These are phyloP conservation scores for Rhodotorula graminis DNA, from an alignment of 768 basidiomycete species.

Conservation along the genomic window DNA sequence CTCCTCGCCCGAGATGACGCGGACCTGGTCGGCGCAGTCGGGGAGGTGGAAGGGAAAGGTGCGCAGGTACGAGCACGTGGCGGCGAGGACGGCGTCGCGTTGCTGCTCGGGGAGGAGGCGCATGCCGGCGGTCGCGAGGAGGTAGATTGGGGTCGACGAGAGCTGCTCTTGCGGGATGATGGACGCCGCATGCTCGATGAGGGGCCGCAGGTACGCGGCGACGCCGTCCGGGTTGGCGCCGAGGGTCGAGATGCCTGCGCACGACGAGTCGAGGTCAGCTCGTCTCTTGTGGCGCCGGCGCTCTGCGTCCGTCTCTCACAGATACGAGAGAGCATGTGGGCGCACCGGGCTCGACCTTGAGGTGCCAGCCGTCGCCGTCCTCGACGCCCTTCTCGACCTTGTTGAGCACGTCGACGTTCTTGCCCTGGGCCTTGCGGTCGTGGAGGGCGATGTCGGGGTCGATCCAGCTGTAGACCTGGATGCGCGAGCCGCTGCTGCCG, in stretches of 20 bases:
- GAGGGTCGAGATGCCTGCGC: constrained; percentile 89
- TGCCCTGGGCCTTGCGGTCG: constrained; percentile 52
- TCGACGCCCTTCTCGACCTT: constrained; percentile 87
- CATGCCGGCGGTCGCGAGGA: constrained; percentile 97
- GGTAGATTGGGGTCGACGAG: constrained; percentile 77
- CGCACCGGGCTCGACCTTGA: constrained; percentile 71
- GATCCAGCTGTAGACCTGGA: constrained; percentile 96
- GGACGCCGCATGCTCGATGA: constrained; percentile 73
- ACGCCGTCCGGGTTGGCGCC: constrained; percentile 65
- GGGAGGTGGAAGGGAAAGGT: constrained; percentile 72
- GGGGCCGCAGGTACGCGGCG: constrained; percentile 69
- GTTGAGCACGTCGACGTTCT: constrained; percentile 60
- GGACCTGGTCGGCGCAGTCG: constrained; percentile 78
- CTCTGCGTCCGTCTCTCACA: too few species aligned
- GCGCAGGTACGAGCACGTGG: constrained; percentile 71
- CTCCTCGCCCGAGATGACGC: constrained; percentile 95
- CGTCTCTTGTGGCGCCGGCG: too few species aligned
- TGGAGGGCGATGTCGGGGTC: constrained; percentile 65
- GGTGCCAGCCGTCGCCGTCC: constrained; percentile 75
- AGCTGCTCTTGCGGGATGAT: constrained; percentile 84
- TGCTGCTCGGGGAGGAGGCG: constrained; percentile 67
- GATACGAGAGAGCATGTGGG: not conserved
- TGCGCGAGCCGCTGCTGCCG: constrained; percentile 90
- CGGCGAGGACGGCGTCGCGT: constrained; percentile 66
- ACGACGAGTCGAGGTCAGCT: too few species aligned